A percentile compares a stretch with the other conserved stretches of the same genome.
These are phyloP conservation scores for Phoenix roebelenii DNA, from an alignment of 176 grass and related monocot genomes.

Conservation along the genomic window DNA sequence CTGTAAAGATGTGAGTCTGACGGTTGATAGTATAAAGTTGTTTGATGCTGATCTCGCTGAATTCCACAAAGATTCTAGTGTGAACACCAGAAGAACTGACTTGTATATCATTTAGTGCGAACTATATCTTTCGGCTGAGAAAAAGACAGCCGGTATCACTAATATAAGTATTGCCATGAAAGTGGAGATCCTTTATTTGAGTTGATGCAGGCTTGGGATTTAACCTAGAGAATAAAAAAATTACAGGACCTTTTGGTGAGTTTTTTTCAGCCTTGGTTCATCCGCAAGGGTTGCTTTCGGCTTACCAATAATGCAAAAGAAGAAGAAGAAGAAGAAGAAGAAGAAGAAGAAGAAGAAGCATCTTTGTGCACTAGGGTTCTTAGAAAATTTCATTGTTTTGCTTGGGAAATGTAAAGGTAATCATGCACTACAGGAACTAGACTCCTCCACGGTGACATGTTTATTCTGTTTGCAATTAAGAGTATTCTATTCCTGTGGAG, in stretches of 20 bases:
- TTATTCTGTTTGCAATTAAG: neutral
- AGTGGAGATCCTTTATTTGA: conserved; percentile 6
- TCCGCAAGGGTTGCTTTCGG: conserved; percentile 1
- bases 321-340: too few species aligned
- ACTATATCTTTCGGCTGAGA: neutral
- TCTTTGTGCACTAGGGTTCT: neutral
- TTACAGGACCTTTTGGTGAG: neutral
- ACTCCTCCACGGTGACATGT: neutral
- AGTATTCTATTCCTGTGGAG: neutral
- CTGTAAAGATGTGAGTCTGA: neutral
- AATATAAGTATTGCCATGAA: conserved; percentile 1
- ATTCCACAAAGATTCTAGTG: too few species aligned
- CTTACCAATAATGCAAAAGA: neutral
- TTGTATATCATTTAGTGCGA: too few species aligned
- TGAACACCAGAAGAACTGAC: too few species aligned
- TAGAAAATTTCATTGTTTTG: neutral
- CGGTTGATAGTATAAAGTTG: neutral
- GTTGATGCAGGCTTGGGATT: neutral
- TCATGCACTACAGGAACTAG: conserved; percentile 3
- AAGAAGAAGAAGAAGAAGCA: neutral
- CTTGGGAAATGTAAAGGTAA: neutral
- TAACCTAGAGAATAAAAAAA: neutral
- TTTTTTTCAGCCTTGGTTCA: neutral
- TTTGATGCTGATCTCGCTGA: too few species aligned
- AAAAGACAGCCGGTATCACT: neutral